Conservation (phyloP, 176 grass and related monocot genomes). For the Oryza punctata region DNA sequence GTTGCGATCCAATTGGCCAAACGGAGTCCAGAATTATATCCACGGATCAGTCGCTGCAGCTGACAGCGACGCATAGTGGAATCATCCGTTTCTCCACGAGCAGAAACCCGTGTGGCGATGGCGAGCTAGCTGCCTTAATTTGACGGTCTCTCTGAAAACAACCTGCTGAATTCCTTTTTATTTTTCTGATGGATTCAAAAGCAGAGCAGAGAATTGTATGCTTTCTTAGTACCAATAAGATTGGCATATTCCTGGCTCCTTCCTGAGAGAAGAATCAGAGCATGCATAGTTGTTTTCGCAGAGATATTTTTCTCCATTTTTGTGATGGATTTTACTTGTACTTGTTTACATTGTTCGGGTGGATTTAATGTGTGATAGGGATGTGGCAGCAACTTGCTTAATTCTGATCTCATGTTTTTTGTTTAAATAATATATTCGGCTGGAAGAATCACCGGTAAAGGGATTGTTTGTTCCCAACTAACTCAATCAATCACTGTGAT, state of each 20-base stretch:
- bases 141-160: constrained; percentile 32
- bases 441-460: neutral
- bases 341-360: neutral
- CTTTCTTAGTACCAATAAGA: neutral
- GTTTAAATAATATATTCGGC: neutral
- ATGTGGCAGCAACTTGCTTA: constrained; percentile 12
- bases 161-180: neutral
- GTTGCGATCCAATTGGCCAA: neutral
- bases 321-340: neutral
- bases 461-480: neutral
- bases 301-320: neutral
- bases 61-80: neutral
- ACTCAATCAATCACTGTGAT: neutral
- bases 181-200: neutral
- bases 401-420: neutral
- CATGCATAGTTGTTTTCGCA: neutral
- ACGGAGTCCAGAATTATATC: neutral
- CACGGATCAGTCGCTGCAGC: neutral
- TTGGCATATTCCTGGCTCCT: constrained; percentile 2
- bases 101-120: constrained; percentile 13
- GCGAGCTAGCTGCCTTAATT: constrained; percentile 30
- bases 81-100: constrained; percentile 28
- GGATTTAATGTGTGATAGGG: constrained; percentile 32
- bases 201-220: neutral
- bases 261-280: neutral